These are phyloP conservation scores for Tilletiaria anomala DNA, from an alignment of 1,284 basidiomycete genomes.

Conservation along the genomic window DNA sequence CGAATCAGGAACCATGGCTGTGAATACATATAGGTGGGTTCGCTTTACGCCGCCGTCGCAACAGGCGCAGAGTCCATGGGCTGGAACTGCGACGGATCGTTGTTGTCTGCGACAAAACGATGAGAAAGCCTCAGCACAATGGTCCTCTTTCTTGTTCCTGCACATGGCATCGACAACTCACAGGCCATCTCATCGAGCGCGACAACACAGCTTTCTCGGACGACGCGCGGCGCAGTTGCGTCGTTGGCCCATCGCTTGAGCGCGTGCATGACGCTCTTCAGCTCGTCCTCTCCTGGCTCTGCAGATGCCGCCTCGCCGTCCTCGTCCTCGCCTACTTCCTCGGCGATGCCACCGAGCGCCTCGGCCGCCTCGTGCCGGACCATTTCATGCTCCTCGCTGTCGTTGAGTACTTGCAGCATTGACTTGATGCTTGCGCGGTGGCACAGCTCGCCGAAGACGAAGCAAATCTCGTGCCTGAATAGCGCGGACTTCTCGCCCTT, in stretches of 20 bases:
- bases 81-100: conserved; percentile 39
- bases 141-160: no score
- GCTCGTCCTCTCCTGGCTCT: conserved; percentile 38
- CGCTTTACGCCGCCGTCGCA: no score
- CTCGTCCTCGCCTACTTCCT: conserved; percentile 47
- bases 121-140: neutral
- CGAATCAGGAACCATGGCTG: no score
- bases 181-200: conserved; percentile 56
- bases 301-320: conserved; percentile 17
- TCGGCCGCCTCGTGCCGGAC: conserved; percentile 98
- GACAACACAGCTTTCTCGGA: conserved; percentile 87
- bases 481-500: conserved; percentile 57
- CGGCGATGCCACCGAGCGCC: conserved; percentile 87
- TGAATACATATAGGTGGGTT: no score
- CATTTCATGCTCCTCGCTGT: conserved; percentile 76
- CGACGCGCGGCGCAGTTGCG: conserved; percentile 68
- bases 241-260: conserved; percentile 70
- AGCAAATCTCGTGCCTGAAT: conserved; percentile 95
- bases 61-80: no score
- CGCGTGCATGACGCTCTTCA: conserved; percentile 54
- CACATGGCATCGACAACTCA: conserved; percentile 2
- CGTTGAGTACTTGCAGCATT: conserved; percentile 61
- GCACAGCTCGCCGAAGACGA: conserved; percentile 90
- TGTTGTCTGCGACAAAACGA: conserved; percentile 19
- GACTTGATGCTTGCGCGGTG: conserved; percentile 76